Evolutionary conservation across 805 yeast species (phyloP), one percentile per base, ranked within the genome.

Genomic region (Yueomyces sinensis): DNA sequence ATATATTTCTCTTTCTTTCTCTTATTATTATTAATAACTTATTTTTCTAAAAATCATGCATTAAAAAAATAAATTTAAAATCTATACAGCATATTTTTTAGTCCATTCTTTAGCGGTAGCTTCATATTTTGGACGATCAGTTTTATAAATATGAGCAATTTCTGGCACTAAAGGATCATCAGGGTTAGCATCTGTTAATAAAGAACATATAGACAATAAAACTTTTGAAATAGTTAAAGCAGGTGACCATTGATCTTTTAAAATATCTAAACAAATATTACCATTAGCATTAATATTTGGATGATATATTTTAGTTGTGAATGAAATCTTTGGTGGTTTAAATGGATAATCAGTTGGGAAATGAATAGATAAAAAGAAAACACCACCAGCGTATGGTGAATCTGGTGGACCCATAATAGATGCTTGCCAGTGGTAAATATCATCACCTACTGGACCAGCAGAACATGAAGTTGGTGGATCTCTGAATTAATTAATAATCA

Each of bases 301-400:
- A 59, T 89, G 98, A 63, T 89, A 89, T 59, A 89, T 87, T 65
- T 87, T 82, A 33, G 98, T 89, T 47, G 93, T 84, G 70, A 89
- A 89, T 41, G 74, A 71, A 45, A 80, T 77, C 69, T 86, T 89
- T 45, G 98, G 98, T 38, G 98, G 96, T 66, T 91, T 91, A 70
- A 89, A 91, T 37, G 98, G 98, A 62, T 91, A 91, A 63, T 91
- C 97, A 39, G 97, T 87, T 58, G 98, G 98, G 81, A 91, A 91
- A 60, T 86, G 94, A 59, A 91, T 86, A 36, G 94, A 77, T 43
- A 91, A 72, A 71, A 91, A 91, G 63, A 91, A 91, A 31, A 89
- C 95, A 53, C 97, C 98, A 45, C 89, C 89, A 27, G 80, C 70
- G 50, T 74, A 75, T 41, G 82, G 91, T 32, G 95, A 82, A 64